Percentiles rank a stretch among this genome's conserved stretches.
Conservation (phyloP, 2,329 filamentous ascomycete species). For the Cladosporium sp. region DNA sequence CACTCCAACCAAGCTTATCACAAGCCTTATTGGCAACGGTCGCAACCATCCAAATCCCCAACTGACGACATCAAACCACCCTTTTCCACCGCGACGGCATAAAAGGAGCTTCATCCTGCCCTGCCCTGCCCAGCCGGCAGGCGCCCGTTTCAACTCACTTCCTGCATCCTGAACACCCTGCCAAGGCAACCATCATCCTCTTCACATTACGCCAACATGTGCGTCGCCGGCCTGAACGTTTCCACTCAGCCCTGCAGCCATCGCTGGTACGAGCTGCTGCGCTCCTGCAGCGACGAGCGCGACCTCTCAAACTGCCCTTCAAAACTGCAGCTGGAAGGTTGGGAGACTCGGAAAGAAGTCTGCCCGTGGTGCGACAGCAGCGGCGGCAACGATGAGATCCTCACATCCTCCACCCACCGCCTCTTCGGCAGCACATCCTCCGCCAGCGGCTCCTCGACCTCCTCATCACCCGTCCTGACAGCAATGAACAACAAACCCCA, state of each 20-base stretch:
- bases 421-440: conserved; percentile 44
- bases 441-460: conserved; percentile 24
- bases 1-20: conserved; percentile 7
- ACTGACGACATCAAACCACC: conserved; percentile 7
- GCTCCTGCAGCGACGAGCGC: conserved; percentile 38
- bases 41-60: background rate
- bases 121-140: conserved; percentile 3
- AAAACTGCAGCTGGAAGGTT: conserved; percentile 44
- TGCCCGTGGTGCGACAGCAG: conserved; percentile 43
- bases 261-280: conserved; percentile 46
- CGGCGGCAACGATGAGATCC: conserved; percentile 19
- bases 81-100: background rate
- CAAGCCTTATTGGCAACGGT: conserved; percentile 13
- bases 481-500: conserved; percentile 10
- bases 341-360: conserved; percentile 44
- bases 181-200: background rate
- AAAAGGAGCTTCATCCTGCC: background rate
- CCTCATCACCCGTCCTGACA: conserved; percentile 14
- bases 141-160: background rate
- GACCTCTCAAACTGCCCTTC: conserved; percentile 45
- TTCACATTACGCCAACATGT: conserved; percentile 36
- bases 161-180: conserved; percentile 2
- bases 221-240: conserved; percentile 47
- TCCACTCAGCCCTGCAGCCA: conserved; percentile 44
- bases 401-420: conserved; percentile 41